Evolutionary conservation across 805 yeast genomes (phyloP).

Genomic region (Pichia cephalocereana): DNA sequence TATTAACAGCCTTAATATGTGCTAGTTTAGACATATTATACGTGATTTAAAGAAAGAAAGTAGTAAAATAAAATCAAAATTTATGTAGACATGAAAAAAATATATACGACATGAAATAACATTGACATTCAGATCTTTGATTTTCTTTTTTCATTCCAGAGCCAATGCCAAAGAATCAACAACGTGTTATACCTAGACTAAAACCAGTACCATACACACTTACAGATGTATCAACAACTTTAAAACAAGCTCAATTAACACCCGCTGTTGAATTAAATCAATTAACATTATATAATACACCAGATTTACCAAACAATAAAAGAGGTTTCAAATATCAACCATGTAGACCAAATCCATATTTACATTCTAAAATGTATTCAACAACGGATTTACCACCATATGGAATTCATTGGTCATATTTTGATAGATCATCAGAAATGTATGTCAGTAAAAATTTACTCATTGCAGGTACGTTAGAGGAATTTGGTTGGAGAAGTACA

Average conservation of each 20-base stretch:
- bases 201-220: constrained; percentile 28
- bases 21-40: not conserved
- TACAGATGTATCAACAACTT: constrained; percentile 18
- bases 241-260: constrained; percentile 15
- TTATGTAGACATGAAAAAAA: not conserved
- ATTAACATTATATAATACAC: constrained; percentile 34
- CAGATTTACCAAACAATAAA: constrained; percentile 75
- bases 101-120: not conserved
- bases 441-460: constrained; percentile 29
- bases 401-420: constrained; percentile 45
- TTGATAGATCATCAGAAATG: constrained; percentile 62
- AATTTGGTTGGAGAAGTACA: constrained; percentile 67
- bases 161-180: constrained; percentile 6
- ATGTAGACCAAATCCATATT: constrained; percentile 60
- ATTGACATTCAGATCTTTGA: not conserved
- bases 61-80: no score
- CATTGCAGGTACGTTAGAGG: constrained; percentile 42
- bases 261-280: constrained; percentile 7
- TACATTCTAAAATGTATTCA: constrained; percentile 51
- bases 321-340: constrained; percentile 76
- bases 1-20: constrained; percentile 10
- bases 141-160: not conserved
- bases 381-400: constrained; percentile 70
- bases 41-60: not conserved
- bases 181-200: constrained; percentile 21